phyloP scores from a whole-genome alignment of 2,329 filamentous ascomycete genomes.

The Chlorencoelia australis region DNA sequence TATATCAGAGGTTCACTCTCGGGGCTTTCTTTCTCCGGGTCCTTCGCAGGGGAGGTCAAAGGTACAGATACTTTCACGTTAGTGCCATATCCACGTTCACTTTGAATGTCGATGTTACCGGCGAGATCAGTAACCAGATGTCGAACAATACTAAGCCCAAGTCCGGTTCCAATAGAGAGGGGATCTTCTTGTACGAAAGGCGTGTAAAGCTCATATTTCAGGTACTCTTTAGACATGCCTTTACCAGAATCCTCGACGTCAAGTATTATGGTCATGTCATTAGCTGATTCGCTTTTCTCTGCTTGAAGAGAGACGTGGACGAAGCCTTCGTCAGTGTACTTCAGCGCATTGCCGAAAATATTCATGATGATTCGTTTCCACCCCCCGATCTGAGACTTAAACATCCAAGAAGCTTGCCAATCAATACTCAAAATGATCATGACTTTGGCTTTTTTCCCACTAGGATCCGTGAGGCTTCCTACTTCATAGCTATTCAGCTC shows the following conservation, averaged over 20 bases:
- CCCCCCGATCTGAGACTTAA: constrained; percentile 42
- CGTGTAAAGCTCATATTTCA: constrained; percentile 46
- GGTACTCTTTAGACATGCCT: constrained; percentile 51
- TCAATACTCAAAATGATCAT: constrained; percentile 34
- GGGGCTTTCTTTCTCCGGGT: not conserved
- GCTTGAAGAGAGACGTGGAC: constrained; percentile 33
- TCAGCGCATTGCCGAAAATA: constrained; percentile 50
- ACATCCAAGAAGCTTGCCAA: constrained; percentile 38
- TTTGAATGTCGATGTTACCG: constrained; percentile 49
- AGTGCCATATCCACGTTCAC: constrained; percentile 42
- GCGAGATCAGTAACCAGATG: constrained; percentile 48
- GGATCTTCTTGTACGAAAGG: constrained; percentile 53
- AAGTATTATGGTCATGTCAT: constrained; percentile 20
- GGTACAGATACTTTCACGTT: constrained; percentile 39
- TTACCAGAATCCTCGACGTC: constrained; percentile 50
- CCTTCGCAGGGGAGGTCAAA: not conserved
- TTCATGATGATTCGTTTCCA: constrained; percentile 47
- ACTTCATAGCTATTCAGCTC: not conserved
- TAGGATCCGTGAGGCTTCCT: not conserved
- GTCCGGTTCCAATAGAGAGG: constrained; percentile 47
- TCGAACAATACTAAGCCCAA: constrained; percentile 53
- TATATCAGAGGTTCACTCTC: constrained; percentile 3
- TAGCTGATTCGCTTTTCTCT: not conserved
- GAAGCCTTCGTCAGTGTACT: constrained; percentile 44
- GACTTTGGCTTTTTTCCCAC: constrained; percentile 1